Conservation (phyloP, 306 rosid genomes). For the apple (Malus domestica) region ASM211411v1 NC_041802.1:29590001-29590500, state of each 20-base stretch:
- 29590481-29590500: conserved; percentile 38
- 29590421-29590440: background rate
- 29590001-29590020: conserved; percentile 9
- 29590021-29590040: conserved; percentile 30
- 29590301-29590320: conserved; percentile 28
- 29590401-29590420: conserved; percentile 6
- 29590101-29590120: conserved; percentile 3
- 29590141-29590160: background rate
- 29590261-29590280: conserved; percentile 6
- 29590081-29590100: conserved; percentile 32
- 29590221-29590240: background rate
- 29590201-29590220: background rate
- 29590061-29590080: conserved; percentile 49
- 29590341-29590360: conserved; percentile 49
- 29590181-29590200: conserved; percentile 10
- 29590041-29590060: conserved; percentile 37
- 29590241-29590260: background rate
- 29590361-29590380: background rate
- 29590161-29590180: background rate
- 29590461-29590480: conserved; percentile 18
- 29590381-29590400: conserved; percentile 29
- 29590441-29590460: background rate
- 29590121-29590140: conserved; percentile 13
- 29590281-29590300: background rate
- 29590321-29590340: conserved; percentile 31